Conservation (phyloP, 352 stramenopile species). For the Globisporangium cystogenes region DNA sequence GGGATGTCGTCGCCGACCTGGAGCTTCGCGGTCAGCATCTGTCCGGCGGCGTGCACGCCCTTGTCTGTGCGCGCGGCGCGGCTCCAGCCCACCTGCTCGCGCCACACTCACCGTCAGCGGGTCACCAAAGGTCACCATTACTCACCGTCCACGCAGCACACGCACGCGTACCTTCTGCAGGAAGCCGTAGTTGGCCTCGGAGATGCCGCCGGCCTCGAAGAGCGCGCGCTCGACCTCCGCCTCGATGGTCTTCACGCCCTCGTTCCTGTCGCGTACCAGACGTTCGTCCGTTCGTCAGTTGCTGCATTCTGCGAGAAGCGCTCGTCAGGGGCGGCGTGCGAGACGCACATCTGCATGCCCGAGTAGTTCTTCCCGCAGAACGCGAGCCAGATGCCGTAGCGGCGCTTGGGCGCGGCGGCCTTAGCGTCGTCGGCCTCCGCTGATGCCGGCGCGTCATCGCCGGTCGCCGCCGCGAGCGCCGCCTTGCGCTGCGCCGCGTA, state of each 20-base stretch:
- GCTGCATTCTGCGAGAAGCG: no score
- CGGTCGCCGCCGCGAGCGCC: conserved; percentile 6
- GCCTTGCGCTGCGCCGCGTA: conserved; percentile 51
- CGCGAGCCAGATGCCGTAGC: conserved; percentile 80
- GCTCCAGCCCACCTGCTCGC: conserved; percentile 74
- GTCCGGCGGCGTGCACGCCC: conserved; percentile 83
- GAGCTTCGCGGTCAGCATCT: conserved; percentile 83
- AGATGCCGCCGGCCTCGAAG: conserved; percentile 82
- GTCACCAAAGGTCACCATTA: no score
- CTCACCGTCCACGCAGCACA: no score
- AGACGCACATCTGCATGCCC: conserved; percentile 81
- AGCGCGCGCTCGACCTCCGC: conserved; percentile 86
- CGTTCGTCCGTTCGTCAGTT: no score
- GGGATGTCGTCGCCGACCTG: conserved; percentile 70
- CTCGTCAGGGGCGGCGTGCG: no score
- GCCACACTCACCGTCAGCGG: no score
- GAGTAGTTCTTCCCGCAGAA: conserved; percentile 89
- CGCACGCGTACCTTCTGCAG: conserved; percentile 71
- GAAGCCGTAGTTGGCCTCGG: conserved; percentile 87
- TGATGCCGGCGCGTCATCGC: background rate
- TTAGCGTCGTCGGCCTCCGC: conserved; percentile 2
- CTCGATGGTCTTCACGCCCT: conserved; percentile 87
- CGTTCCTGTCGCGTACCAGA: conserved; percentile 57
- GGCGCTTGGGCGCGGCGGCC: conserved; percentile 34
- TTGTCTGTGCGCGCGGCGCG: conserved; percentile 89